These are phyloP conservation scores for Catharanthus roseus DNA, from an alignment of 257 asterid genomes.

Conservation along the genomic window DNA sequence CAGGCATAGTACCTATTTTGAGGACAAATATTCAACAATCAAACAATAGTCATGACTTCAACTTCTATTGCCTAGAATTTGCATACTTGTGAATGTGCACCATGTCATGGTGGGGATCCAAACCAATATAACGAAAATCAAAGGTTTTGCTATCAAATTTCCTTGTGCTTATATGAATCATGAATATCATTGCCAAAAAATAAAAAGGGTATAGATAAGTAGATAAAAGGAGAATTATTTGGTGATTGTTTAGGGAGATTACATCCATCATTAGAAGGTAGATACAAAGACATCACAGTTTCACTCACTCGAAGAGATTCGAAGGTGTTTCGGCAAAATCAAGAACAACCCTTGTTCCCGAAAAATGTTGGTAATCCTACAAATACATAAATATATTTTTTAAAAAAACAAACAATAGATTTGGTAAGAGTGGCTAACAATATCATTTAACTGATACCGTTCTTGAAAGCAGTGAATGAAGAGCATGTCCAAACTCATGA, in stretches of 20 bases:
- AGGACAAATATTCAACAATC: neutral
- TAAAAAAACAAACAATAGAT: neutral
- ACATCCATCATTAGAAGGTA: neutral
- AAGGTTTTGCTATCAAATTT: conserved; percentile 3
- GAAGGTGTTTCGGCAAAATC: conserved; percentile 99
- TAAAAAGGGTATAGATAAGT: neutral
- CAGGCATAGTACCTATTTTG: conserved; percentile 68
- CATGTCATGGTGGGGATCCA: conserved; percentile 4
- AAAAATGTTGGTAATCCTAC: conserved; percentile 96
- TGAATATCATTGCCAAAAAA: neutral
- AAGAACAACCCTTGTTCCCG: conserved; percentile 83
- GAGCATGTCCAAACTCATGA: conserved; percentile 98
- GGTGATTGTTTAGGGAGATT: neutral
- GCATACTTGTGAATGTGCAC: neutral
- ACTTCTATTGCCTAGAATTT: conserved; percentile 9
- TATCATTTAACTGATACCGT: conserved; percentile 52
- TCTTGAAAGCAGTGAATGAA: conserved; percentile 96
- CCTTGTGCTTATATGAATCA: neutral
- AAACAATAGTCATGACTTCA: conserved; percentile 1
- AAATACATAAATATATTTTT: neutral
- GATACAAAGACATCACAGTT: conserved; percentile 7
- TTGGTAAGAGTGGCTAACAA: conserved; percentile 9
- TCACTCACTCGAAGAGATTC: conserved; percentile 86
- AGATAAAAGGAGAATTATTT: conserved; percentile 1
- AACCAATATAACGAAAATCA: neutral